These are phyloP conservation scores for Yarrowia phangngaensis DNA, from an alignment of 805 yeast species.

Conservation along the genomic window DNA sequence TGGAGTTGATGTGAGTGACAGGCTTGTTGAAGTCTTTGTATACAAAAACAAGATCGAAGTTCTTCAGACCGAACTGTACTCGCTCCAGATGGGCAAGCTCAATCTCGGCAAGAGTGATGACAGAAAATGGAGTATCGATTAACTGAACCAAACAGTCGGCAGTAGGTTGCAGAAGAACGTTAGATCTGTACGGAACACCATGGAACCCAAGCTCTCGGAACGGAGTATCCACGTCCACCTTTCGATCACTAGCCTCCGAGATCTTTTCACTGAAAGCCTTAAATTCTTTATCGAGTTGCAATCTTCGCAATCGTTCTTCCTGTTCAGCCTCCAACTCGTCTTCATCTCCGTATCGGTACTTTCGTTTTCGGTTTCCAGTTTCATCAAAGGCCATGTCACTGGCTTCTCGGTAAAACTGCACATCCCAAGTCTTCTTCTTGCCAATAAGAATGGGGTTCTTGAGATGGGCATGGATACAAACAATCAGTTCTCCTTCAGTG, in stretches of 20 bases:
- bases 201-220: slow-evolving; percentile 94
- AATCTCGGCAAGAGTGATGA: slow-evolving; percentile 83
- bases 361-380: slow-evolving; percentile 88
- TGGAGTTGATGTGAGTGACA: slow-evolving; percentile 88
- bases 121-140: slow-evolving; percentile 91
- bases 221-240: slow-evolving; percentile 86
- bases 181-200: slow-evolving; percentile 95
- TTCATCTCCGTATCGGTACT: slow-evolving; percentile 89
- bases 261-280: slow-evolving; percentile 83
- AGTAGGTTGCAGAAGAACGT: slow-evolving; percentile 93
- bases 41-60: slow-evolving; percentile 94
- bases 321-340: slow-evolving; percentile 98
- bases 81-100: slow-evolving; percentile 95
- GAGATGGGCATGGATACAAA: slow-evolving; percentile 85
- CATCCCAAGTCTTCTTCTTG: slow-evolving; percentile 89
- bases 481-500: slow-evolving; percentile 89
- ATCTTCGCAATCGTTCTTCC: slow-evolving; percentile 91
- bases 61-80: slow-evolving; percentile 93
- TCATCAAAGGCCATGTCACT: slow-evolving; percentile 95
- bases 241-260: slow-evolving; percentile 79
- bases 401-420: slow-evolving; percentile 95
- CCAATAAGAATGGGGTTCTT: slow-evolving; percentile 93
- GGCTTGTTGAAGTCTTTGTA: slow-evolving; percentile 86
- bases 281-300: slow-evolving; percentile 87
- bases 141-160: slow-evolving; percentile 94